Evolutionary conservation across 352 stramenopile species (phyloP), one percentile per base, ranked within the genome.

Genomic region (Pseudoperonospora humuli): DNA sequence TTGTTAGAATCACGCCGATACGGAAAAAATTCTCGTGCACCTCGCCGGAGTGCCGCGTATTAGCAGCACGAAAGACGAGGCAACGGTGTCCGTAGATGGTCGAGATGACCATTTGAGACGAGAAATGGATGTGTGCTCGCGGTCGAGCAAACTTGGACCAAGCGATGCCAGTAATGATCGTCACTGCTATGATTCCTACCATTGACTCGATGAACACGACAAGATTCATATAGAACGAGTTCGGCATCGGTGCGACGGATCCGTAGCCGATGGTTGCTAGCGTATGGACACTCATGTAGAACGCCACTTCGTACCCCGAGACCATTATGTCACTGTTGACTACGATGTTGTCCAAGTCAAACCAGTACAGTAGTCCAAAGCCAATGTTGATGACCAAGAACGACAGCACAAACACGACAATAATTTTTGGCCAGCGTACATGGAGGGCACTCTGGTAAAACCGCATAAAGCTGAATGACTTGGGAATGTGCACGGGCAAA

Each of bases 61-160:
- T 91, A 11, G 74, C 75, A 14, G 79, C 79, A 39, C 79, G 73
- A 47, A 92, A 89, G 27, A 88, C 73, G 17, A 92, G 64, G 28
- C 76, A 89, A 5, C 76, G 70, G 26, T 87, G 76, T 3, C 76
- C 76, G 35, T 84, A 84, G 41, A 89, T 84, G 35, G 59, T 70
- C 1, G 75, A 70, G 37, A 89, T 66, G 6, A 73, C 62, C 38
- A 92, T 72, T 26, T 76, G 61, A 6, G 60, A 70, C 32, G 79
- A 92, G 21, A 92, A 92, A 42, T 88, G 72, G 42, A 92, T 88
- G 48, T 92, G 79, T 6, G 79, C 79, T 27, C 75, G 64, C 2
- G 79, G 76, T 23, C 76, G 63, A 18, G 79, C 79, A 50, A 92
- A 92, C 54, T 92, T 92, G 24, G 79, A 86, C 79, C 79, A 92